These are phyloP conservation scores for Antrodiella citrinella DNA, from an alignment of 768 basidiomycete genomes.

Conservation along the genomic window DNA sequence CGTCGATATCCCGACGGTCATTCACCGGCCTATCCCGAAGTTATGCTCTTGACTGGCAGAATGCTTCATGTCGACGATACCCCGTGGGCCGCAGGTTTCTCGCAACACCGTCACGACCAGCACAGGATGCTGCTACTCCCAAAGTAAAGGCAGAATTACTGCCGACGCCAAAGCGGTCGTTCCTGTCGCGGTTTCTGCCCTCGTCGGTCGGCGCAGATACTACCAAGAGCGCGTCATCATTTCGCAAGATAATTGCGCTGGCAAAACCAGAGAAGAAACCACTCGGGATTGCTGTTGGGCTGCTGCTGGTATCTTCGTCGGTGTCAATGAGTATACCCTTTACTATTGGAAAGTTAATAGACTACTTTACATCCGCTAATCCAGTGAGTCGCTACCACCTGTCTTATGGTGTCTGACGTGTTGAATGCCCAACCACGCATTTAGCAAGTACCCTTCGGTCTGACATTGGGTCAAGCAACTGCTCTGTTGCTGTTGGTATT, in stretches of 20 bases:
- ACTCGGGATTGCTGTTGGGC: slow-evolving; percentile 63
- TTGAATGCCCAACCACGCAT: too few relatives aligned
- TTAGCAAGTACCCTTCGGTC: slow-evolving; percentile 71
- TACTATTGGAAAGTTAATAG: slow-evolving; percentile 89
- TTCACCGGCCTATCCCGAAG: not conserved
- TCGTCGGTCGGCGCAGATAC: slow-evolving; percentile 8
- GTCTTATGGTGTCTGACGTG: too few relatives aligned
- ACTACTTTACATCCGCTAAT: slow-evolving; percentile 72
- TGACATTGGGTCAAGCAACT: slow-evolving; percentile 78
- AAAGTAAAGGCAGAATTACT: not conserved
- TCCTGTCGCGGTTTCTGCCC: slow-evolving; percentile 12
- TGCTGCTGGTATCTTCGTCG: slow-evolving; percentile 79
- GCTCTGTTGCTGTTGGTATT: slow-evolving; percentile 66
- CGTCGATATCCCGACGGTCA: not conserved
- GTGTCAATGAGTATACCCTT: slow-evolving; percentile 92
- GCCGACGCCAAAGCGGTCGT: slow-evolving; percentile 7
- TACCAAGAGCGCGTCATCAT: slow-evolving; percentile 44
- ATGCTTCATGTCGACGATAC: not conserved
- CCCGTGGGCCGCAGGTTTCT: not conserved
- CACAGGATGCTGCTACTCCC: not conserved
- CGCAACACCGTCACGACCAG: not conserved
- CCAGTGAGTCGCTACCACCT: slow-evolving; percentile 61
- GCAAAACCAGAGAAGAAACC: slow-evolving; percentile 80
- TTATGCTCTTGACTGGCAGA: not conserved
- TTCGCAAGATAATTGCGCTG: slow-evolving; percentile 67